These are phyloP conservation scores for Paramecium octaurelia DNA, from an alignment of 73 alveolate species.

Conservation along the genomic window DNA sequence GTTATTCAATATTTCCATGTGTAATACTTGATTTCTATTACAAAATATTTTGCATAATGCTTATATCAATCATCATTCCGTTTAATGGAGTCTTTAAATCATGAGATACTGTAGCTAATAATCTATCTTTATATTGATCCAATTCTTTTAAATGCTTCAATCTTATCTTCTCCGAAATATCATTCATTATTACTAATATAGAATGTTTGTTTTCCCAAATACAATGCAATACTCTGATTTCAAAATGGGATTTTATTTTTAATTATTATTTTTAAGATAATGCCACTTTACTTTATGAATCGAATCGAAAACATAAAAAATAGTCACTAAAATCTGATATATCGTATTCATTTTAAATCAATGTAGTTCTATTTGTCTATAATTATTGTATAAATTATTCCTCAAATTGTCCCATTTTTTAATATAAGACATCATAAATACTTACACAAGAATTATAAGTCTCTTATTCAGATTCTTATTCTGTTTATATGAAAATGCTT, in stretches of 20 bases:
- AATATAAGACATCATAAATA: background rate
- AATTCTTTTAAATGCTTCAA: slow-evolving; percentile 52
- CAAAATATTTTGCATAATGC: background rate
- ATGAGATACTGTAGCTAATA: slow-evolving; percentile 59
- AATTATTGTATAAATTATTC: background rate
- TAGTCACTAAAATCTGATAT: background rate
- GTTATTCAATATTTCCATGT: background rate
- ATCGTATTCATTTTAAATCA: slow-evolving; percentile 3
- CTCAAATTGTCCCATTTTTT: background rate
- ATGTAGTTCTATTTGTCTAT: background rate
- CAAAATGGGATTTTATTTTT: background rate
- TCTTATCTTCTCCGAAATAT: slow-evolving; percentile 60
- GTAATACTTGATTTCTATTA: background rate
- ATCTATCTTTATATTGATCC: slow-evolving; percentile 52
- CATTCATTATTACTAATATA: slow-evolving; percentile 50
- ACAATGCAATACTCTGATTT: background rate
- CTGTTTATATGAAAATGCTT: background rate
- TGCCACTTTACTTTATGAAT: background rate
- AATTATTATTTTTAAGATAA: background rate
- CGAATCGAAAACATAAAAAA: slow-evolving; percentile 20
- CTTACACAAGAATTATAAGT: background rate
- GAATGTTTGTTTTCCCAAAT: slow-evolving; percentile 32
- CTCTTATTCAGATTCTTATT: background rate
- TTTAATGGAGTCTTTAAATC: slow-evolving; percentile 59
- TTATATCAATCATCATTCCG: slow-evolving; percentile 45